Evolutionary conservation across 208 protist species (phyloP).

Genomic region (Crithidia thermophila): DNA sequence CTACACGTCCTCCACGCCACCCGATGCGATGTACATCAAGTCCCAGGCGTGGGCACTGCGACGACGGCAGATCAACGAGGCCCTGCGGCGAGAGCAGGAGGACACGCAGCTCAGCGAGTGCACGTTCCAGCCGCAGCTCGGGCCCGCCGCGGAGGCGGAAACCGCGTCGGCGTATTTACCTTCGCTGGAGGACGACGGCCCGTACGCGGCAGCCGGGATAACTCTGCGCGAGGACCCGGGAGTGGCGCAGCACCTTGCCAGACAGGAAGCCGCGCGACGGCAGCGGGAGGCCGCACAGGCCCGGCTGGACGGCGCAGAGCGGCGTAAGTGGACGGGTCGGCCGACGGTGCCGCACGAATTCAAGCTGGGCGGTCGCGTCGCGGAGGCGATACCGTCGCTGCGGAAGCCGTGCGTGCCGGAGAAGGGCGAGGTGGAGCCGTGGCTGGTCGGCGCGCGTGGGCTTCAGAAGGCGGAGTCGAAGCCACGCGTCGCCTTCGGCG

Average conservation of each 20-base stretch:
- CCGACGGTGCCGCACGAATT: slow-evolving; percentile 47
- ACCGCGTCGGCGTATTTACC: neutral
- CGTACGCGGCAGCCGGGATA: neutral
- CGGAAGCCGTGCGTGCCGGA: slow-evolving; percentile 42
- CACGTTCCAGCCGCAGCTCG: slow-evolving; percentile 48
- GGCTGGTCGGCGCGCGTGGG: neutral
- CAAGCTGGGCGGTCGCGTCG: slow-evolving; percentile 34
- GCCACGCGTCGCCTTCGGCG: slow-evolving; percentile 17
- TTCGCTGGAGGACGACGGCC: slow-evolving; percentile 3
- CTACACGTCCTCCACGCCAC: slow-evolving; percentile 33
- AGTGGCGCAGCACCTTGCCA: slow-evolving; percentile 41
- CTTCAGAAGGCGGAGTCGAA: neutral
- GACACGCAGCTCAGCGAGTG: slow-evolving; percentile 33
- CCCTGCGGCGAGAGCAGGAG: slow-evolving; percentile 32
- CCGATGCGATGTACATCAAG: slow-evolving; percentile 66
- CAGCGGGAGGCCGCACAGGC: slow-evolving; percentile 33
- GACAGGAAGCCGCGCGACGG: slow-evolving; percentile 41
- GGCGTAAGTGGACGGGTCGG: slow-evolving; percentile 33
- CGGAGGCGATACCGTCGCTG: slow-evolving; percentile 52
- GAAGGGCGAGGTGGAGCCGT: slow-evolving; percentile 3
- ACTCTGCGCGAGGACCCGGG: slow-evolving; percentile 32
- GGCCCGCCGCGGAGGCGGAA: slow-evolving; percentile 1
- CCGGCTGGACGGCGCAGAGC: slow-evolving; percentile 27
- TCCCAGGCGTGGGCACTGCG: slow-evolving; percentile 52
- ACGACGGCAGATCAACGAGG: slow-evolving; percentile 26